These are phyloP conservation scores for Coccomyxa subellipsoidea DNA, from an alignment of 163 green algal genomes.

Conservation along the genomic window DNA sequence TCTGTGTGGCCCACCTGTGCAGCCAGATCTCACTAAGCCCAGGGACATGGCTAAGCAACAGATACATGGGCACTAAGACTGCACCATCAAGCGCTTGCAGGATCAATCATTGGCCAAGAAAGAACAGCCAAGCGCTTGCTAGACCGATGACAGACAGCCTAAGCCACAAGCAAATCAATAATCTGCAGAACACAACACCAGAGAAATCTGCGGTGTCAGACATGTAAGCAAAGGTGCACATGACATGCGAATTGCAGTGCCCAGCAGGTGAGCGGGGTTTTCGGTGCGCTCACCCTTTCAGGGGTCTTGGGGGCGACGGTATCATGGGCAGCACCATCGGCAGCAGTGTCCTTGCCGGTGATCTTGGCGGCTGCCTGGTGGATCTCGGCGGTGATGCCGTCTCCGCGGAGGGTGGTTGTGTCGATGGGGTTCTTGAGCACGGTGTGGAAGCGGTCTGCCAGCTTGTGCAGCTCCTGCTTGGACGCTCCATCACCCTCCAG, in stretches of 20 bases:
- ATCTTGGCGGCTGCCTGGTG: not conserved
- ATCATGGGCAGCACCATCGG: not conserved
- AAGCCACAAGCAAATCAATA: no score
- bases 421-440: slow-evolving; percentile 3
- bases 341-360: not conserved
- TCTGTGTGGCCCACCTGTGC: not conserved
- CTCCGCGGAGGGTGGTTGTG: not conserved
- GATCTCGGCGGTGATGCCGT: not conserved
- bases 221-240: not conserved
- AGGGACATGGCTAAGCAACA: no score
- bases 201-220: no score
- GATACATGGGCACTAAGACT: no score
- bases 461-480: slow-evolving; percentile 8
- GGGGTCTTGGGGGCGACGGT: not conserved
- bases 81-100: no score
- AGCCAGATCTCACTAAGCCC: no score
- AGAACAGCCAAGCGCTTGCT: no score
- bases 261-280: no score
- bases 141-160: no score
- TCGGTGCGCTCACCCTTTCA: not conserved
- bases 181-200: no score
- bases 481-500: not conserved
- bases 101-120: no score
- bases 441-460: slow-evolving; percentile 3
- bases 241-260: no score